Evolutionary conservation across 192 early-diverging fungal species (phyloP).

Genomic region (Podila horticola): DNA sequence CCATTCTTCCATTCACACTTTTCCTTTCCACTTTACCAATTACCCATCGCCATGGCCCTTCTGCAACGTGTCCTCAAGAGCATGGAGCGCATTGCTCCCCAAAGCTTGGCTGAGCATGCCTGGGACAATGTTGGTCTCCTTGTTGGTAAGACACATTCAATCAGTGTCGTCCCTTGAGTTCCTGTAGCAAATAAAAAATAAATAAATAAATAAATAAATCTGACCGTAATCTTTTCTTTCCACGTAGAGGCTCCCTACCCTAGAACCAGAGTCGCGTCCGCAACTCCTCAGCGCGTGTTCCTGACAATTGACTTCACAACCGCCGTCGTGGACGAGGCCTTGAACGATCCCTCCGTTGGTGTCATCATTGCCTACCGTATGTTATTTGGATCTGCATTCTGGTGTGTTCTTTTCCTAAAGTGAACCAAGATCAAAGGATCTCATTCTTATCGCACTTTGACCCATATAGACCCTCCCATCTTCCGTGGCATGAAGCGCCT

Average conservation of each 20-base stretch:
- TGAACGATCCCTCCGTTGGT: constrained; percentile 79
- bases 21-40: too few species aligned
- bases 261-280: constrained; percentile 46
- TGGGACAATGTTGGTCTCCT: constrained; percentile 98
- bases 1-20: background rate
- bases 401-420: background rate
- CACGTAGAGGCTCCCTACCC: constrained; percentile 87
- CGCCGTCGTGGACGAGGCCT: constrained; percentile 78
- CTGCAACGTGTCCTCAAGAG: constrained; percentile 66
- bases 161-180: too few species aligned
- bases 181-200: too few species aligned
- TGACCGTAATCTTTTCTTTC: background rate
- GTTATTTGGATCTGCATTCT: background rate
- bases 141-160: constrained; percentile 57
- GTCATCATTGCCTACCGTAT: constrained; percentile 89
- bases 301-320: constrained; percentile 93
- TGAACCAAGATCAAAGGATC: background rate
- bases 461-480: constrained; percentile 78
- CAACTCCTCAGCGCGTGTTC: constrained; percentile 77
- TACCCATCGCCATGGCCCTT: constrained; percentile 55
- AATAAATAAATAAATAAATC: too few species aligned
- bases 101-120: constrained; percentile 78
- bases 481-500: constrained; percentile 87
- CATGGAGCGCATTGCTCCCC: constrained; percentile 88
- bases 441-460: background rate